A percentile compares a stretch with the other conserved stretches of the same genome.
These are phyloP conservation scores for Fusarium sp. DNA, from an alignment of 2,329 filamentous ascomycete genomes.

Conservation along the genomic window DNA sequence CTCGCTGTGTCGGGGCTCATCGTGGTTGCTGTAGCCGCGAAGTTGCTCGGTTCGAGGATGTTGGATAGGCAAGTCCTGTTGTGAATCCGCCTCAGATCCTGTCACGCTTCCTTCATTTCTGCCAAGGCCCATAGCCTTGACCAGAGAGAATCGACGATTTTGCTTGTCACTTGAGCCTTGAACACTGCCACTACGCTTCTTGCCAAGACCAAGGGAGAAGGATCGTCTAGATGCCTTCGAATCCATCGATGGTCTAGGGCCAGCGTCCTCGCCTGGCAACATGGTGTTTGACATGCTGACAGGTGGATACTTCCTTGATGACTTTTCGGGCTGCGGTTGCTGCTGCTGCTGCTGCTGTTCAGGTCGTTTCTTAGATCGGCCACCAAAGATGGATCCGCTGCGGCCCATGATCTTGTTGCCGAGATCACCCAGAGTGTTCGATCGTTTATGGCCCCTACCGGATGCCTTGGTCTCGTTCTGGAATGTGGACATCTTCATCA, in stretches of 20 bases:
- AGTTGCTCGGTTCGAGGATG: conserved; percentile 51
- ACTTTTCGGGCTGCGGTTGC: conserved; percentile 67
- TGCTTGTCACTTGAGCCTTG: conserved; percentile 68
- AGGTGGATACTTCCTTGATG: conserved; percentile 80
- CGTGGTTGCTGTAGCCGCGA: conserved; percentile 52
- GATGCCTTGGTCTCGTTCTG: conserved; percentile 64
- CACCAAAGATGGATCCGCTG: conserved; percentile 83
- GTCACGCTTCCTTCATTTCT: conserved; percentile 63
- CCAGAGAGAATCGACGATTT: conserved; percentile 75
- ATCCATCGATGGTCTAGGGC: conserved; percentile 73
- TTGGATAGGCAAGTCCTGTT: conserved; percentile 65
- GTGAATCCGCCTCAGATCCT: conserved; percentile 61
- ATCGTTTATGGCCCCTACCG: conserved; percentile 72
- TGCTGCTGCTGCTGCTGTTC: conserved; percentile 64
- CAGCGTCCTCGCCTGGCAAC: conserved; percentile 66
- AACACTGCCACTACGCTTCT: conserved; percentile 77
- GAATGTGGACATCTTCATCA: conserved; percentile 69
- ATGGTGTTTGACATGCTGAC: conserved; percentile 87
- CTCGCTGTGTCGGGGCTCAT: conserved; percentile 52
- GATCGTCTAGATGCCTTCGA: conserved; percentile 75
- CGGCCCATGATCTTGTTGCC: conserved; percentile 87
- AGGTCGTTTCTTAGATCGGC: conserved; percentile 64
- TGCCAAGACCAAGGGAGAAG: conserved; percentile 75
- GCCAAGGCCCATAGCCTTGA: conserved; percentile 72
- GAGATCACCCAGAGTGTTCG: conserved; percentile 82